phyloP scores from a whole-genome alignment of 2,329 filamentous ascomycete genomes.

The Periconia sp. region DNA sequence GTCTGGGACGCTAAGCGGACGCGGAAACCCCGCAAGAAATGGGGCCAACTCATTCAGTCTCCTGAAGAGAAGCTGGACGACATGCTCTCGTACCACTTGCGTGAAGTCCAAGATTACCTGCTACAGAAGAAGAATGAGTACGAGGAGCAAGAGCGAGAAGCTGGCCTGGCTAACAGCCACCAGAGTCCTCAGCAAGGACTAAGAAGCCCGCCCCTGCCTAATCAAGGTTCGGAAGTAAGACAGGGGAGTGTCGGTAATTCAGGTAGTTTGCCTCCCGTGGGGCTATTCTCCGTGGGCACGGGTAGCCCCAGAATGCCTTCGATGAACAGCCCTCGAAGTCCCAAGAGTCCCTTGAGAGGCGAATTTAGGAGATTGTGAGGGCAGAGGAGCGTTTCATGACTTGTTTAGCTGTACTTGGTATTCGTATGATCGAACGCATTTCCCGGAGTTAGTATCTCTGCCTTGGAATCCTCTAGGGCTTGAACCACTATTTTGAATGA shows the following conservation, averaged over 20 bases:
- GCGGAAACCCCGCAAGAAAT: constrained; percentile 62
- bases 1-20: constrained; percentile 72
- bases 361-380: constrained; percentile 18
- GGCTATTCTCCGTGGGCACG: constrained; percentile 30
- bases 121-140: constrained; percentile 49
- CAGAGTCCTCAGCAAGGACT: constrained; percentile 20
- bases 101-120: constrained; percentile 57
- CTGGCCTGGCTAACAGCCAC: constrained; percentile 28
- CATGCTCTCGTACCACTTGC: constrained; percentile 62
- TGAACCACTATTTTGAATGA: too few relatives aligned
- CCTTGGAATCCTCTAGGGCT: not conserved
- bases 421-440: not conserved
- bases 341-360: constrained; percentile 33
- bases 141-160: constrained; percentile 28
- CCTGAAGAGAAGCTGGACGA: constrained; percentile 56
- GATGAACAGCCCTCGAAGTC: constrained; percentile 21
- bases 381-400: not conserved
- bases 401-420: too few relatives aligned
- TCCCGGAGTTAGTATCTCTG: constrained; percentile 1
- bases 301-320: constrained; percentile 8
- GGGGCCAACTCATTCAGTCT: constrained; percentile 60
- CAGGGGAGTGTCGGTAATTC: constrained; percentile 19
- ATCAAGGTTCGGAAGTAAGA: constrained; percentile 11
- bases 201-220: constrained; percentile 30
- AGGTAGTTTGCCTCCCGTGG: constrained; percentile 32